Conservation (phyloP, 176 grass and related monocot species). For the Panicum miliaceum region DNA sequence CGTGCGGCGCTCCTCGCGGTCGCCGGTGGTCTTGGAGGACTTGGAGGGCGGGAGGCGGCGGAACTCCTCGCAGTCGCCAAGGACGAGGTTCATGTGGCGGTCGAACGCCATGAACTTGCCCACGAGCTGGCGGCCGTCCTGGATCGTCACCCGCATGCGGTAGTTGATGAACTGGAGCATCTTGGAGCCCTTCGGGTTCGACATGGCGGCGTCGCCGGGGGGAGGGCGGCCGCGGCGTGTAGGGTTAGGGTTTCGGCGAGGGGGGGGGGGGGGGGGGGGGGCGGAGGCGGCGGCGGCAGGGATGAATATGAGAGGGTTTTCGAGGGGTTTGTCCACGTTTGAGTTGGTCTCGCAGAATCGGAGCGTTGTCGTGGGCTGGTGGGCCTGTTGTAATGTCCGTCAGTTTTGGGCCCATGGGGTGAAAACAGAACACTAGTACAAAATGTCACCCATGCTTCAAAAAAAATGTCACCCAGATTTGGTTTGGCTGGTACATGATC, state of each 20-base stretch:
- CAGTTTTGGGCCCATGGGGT: not conserved
- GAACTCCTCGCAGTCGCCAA: conserved; percentile 99
- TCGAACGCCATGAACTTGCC: conserved; percentile 99
- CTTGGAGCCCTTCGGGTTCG: conserved; percentile 97
- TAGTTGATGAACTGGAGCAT: conserved; percentile 99
- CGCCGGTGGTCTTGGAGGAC: conserved; percentile 70
- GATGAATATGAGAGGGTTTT: conserved; percentile 31
- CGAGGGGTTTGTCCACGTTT: conserved; percentile 40
- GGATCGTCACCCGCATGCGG: conserved; percentile 98
- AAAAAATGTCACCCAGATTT: no score
- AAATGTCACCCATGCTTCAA: no score
- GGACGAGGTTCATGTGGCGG: conserved; percentile 98
- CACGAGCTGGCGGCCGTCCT: conserved; percentile 93
- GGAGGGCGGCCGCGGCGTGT: not conserved
- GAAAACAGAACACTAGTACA: no score
- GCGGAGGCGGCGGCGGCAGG: conserved; percentile 1
- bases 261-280: not conserved
- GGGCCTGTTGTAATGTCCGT: conserved; percentile 34
- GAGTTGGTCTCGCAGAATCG: conserved; percentile 14
- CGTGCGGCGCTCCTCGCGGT: conserved; percentile 89
- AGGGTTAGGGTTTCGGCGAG: conserved; percentile 57
- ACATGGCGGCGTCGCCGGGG: conserved; percentile 53
- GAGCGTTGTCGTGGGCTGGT: not conserved
- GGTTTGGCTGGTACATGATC: no score
- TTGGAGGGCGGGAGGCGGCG: conserved; percentile 88